phyloP scores from a whole-genome alignment of 2,329 filamentous ascomycete genomes.

The Dactylellina sp. region DNA sequence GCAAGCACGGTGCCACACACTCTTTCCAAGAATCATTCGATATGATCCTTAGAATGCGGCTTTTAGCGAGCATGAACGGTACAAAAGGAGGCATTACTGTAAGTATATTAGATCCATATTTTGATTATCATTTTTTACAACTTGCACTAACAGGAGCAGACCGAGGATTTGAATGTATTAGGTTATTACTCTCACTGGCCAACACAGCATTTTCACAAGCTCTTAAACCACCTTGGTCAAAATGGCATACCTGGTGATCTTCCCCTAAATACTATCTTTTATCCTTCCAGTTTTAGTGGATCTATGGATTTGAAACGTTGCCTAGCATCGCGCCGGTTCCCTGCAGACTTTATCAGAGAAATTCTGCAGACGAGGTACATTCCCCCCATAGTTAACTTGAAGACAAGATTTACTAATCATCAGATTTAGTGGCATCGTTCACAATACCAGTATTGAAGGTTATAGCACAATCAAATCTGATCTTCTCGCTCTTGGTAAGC shows the following conservation, averaged over 20 bases:
- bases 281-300: background rate
- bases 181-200: slow-evolving; percentile 43
- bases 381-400: background rate
- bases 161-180: slow-evolving; percentile 33
- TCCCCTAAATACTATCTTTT: slow-evolving; percentile 16
- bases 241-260: slow-evolving; percentile 5
- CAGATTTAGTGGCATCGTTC: slow-evolving; percentile 30
- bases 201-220: slow-evolving; percentile 13
- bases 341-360: slow-evolving; percentile 14
- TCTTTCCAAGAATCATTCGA: slow-evolving; percentile 40
- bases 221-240: slow-evolving; percentile 10
- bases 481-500: slow-evolving; percentile 21
- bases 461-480: slow-evolving; percentile 43
- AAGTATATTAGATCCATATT: background rate
- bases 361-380: slow-evolving; percentile 27
- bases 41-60: slow-evolving; percentile 36
- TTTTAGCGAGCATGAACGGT: slow-evolving; percentile 24
- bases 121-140: background rate
- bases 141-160: slow-evolving; percentile 23
- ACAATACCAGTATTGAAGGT: slow-evolving; percentile 31
- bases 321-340: slow-evolving; percentile 17
- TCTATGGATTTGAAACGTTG: slow-evolving; percentile 17
- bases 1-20: background rate
- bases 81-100: background rate
- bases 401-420: slow-evolving; percentile 2